Evolutionary conservation across 768 basidiomycete species (phyloP), one percentile per base, ranked within the genome.

Genomic region (Leccinum sublutescens): DNA sequence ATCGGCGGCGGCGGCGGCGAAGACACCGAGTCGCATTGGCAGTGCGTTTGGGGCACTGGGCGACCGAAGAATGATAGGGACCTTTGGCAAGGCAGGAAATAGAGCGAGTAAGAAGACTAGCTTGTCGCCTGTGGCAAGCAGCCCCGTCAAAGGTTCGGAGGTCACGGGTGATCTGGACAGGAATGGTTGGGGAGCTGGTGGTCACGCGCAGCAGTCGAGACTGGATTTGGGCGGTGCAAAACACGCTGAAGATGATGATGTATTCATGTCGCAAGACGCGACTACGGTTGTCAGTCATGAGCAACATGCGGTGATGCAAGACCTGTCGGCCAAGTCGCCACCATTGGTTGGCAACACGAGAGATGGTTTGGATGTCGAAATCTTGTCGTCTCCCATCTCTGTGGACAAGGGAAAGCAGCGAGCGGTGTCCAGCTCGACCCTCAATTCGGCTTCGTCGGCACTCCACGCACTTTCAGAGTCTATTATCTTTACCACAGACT

Each of bases 121-220:
- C 34, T 61, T 82, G 50, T 78, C 81, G 2, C 73, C 72, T 27
- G 80, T 82, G 7, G 68, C 68, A 54, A 81, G 73, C 4, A 82
- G 81, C 58, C 81, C 81, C 3, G 77, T 78, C 57, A 82, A 82
- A 61, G 77, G 74, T 11, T 70, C 69, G 34, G 63, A 60, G 2
- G 33, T 19, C 5, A 45, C 25, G 7, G 56, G 11, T 17, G 43
- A 50, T 29, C 50, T 50, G 6, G 57, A 55, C 7, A 52, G 27
- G 54, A 52, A 27, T 47, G 50, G 17, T 21, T 23, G 5, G 29
- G 56, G 25, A 48, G 61, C 55, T 2, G 71, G 27, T 45, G 48
- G 27, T 43, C 38, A 21, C 43, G 15, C 9, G 40, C 40, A 23
- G 5, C 23, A 29, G 27, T 36, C 33, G 21, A 29, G 43, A 2